Base-by-base conservation (phyloP, 2,329 filamentous ascomycete species). In the Sporothrix variecibatus region DNA sequence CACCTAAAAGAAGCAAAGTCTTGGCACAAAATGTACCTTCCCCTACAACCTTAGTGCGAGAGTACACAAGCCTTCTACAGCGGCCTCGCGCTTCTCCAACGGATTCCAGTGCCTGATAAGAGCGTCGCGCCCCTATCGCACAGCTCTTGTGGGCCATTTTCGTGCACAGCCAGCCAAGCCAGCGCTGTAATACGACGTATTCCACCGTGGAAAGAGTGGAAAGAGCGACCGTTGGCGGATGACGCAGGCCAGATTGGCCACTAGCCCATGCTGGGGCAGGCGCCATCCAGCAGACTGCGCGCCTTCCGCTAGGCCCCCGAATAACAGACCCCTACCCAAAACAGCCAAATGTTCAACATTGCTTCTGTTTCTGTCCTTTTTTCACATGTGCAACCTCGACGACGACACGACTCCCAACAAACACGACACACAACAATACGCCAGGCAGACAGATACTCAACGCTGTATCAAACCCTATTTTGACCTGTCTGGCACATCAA, bases 241-340 rank as follows among this genome's bases (percentile, higher is more conserved):
- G 69, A 60, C 69, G 69, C 69, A 71, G 53, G 26, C 56, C 60
- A 68, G 34, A 68, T 51, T 68, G 72, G 62, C 49, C 38, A 31
- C 51, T 60, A 31, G 49, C 71, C 38, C 62, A 46, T 34, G 34
- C 60, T 65, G n/a, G 60, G 34, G 31, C 60, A 40, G 58, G 58
- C 31, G 58, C 31, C 15, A 26, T 58, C 23, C 51, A 23, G n/a
- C 71, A 49, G 20, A 49, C 60, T 51, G 28, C n/a, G 56, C 71
- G 70, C 43, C 43, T 34, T 38, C 62, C 26, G 51, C 71, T 73
- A 73, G 71, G 72, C 72, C 49, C 34, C 72, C 62, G 72, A 68
- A 69, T 73, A 64, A 64, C 56, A 64, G 53, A 60, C 40, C 20
- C 49, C 28, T 56, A 49, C 23, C 53, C 38, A 65, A 65, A 23